A percentile compares a stretch with the other conserved stretches of the same genome.
phyloP scores from a whole-genome alignment of 2,329 filamentous ascomycete genomes.

The Trichoderma harzianum region DNA sequence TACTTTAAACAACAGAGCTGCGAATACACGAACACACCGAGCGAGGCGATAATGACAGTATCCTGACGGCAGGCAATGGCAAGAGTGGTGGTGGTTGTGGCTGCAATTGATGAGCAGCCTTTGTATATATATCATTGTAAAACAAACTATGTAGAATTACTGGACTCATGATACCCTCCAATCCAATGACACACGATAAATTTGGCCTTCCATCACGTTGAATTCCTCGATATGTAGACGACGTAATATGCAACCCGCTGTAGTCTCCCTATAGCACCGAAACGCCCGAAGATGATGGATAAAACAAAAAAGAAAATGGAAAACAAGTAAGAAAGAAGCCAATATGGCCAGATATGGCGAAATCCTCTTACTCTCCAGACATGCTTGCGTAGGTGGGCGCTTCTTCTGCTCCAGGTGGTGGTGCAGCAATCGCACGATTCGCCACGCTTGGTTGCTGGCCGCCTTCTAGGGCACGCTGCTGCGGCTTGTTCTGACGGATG shows the following conservation, averaged over 20 bases:
- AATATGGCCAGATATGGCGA: neutral
- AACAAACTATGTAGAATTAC: constrained; percentile 13
- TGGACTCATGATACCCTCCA: constrained; percentile 23
- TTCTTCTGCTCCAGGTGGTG: constrained; percentile 73
- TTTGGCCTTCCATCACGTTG: neutral
- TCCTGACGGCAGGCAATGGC: constrained; percentile 59
- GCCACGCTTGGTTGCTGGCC: constrained; percentile 31
- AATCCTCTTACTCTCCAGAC: constrained; percentile 63
- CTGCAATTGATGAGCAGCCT: constrained; percentile 26
- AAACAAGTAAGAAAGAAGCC: neutral
- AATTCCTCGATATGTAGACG: neutral
- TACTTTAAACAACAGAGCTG: constrained; percentile 54
- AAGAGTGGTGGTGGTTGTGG: constrained; percentile 31
- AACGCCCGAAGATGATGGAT: constrained; percentile 24
- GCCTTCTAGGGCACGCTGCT: constrained; percentile 33
- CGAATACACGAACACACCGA: constrained; percentile 90
- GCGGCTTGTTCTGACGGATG: constrained; percentile 34
- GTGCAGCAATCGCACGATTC: constrained; percentile 44
- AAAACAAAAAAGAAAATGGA: neutral
- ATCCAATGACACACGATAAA: constrained; percentile 15
- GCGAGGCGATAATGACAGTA: constrained; percentile 85
- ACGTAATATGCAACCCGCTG: constrained; percentile 5
- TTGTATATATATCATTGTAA: constrained; percentile 11
- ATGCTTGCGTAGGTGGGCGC: constrained; percentile 78
- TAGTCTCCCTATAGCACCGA: constrained; percentile 27